Conservation (phyloP, 2,329 filamentous ascomycete genomes). For the Colletotrichum sp. region DNA sequence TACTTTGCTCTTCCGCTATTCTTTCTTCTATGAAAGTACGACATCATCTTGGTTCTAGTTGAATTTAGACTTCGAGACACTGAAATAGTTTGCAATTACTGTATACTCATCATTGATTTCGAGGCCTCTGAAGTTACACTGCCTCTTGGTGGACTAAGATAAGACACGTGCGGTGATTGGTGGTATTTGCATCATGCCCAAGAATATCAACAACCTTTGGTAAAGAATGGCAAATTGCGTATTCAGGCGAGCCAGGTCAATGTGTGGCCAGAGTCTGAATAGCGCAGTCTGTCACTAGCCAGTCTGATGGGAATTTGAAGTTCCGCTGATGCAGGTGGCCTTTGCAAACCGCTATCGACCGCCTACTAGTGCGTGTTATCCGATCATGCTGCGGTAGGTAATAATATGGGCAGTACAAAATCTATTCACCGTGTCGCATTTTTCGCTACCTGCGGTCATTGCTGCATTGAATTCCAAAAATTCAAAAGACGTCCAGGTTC, state of each 20-base stretch:
- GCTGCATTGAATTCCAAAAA: accelerated
- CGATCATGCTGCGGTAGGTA: neutral
- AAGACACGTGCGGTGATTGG: neutral
- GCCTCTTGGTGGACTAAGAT: neutral
- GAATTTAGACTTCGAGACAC: neutral
- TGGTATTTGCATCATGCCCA: neutral
- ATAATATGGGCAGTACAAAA: neutral
- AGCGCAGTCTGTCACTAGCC: neutral
- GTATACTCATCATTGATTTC: neutral
- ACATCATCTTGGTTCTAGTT: neutral
- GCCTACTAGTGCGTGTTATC: neutral
- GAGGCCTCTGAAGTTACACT: neutral
- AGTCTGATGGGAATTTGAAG: accelerated
- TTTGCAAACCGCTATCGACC: neutral
- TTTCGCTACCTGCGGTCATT: neutral
- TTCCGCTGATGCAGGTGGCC: neutral
- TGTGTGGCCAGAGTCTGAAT: neutral
- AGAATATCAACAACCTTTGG: neutral
- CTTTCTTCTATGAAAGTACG: neutral
- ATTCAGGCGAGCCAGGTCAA: neutral
- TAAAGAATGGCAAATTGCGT: neutral
- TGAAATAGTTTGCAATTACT: neutral
- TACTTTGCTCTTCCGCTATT: neutral
- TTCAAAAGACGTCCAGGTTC: neutral
- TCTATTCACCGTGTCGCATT: neutral